Evolutionary conservation across 148 eudicot genomes (phyloP), one percentile per base, ranked within the genome.

Genomic region (Chenopodium suecicum): DNA sequence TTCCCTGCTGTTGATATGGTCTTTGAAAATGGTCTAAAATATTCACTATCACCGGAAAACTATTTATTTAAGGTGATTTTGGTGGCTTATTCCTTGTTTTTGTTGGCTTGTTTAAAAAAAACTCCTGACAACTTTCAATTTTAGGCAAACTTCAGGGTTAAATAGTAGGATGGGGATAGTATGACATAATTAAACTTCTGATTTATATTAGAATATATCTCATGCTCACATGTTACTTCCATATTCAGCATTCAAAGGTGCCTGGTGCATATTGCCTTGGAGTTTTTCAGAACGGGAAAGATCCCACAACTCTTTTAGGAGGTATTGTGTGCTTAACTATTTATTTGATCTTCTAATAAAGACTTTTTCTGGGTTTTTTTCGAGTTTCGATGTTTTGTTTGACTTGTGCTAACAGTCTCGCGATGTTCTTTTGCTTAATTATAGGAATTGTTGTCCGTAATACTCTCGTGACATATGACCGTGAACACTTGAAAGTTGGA

Each of bases 261-360:
- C 88, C 56, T 60, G 98, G 97, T 84, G 94, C 99, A 75, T 96
- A 92, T 85, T 96, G 99, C 85, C 90, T 96, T 76, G 98, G 99
- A 47, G 81, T 96, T 71, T 96, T 96, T 80, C 94, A 91, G 85
- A 96, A 92, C 83, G 98, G 97, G 80, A 88, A 89, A 82, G 98
- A 96, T 82, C 91, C 94, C 54, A 96, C 99, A 32, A 96, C 98
- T 74, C 91, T 94, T 75, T 85, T 96, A 84, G 99, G 99, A 90
- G 99, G 99, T 96, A 94, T 44, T 22, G 41, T 79, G 64, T 80
- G 74, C 78, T 74, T 74, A 37, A 34, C 73, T 68, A 50, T 12
- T 41, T 19, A 62, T 62, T 41, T 66, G 47, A 19, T 58, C 34
- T 22, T 27, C 44, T 62, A 70, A 60, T 46, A 11, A 23, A 82